These are phyloP conservation scores for Daldinia loculata DNA, from an alignment of 495 filamentous ascomycete species.

Conservation along the genomic window DNA sequence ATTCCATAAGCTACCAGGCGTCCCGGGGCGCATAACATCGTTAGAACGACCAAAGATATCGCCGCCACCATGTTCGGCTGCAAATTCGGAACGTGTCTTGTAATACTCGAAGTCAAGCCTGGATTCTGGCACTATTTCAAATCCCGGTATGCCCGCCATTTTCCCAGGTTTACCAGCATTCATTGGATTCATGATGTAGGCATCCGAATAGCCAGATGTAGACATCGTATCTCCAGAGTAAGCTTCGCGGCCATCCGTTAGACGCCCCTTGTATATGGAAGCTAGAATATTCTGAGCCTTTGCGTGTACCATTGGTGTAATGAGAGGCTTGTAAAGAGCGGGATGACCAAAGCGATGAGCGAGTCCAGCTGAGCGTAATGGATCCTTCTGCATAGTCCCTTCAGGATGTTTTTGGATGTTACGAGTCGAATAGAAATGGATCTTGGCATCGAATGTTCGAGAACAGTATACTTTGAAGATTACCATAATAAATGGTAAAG, in stretches of 20 bases:
- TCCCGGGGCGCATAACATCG: constrained; percentile 73
- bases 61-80: constrained; percentile 83
- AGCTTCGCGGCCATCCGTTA: constrained; percentile 62
- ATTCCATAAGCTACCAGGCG: constrained; percentile 63
- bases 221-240: constrained; percentile 67
- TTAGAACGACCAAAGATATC: constrained; percentile 73
- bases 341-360: constrained; percentile 88
- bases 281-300: constrained; percentile 84
- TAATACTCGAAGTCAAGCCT: constrained; percentile 94
- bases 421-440: constrained; percentile 76
- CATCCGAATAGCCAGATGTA: constrained; percentile 73
- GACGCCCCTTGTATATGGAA: constrained; percentile 80
- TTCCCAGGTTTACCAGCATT: constrained; percentile 77
- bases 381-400: constrained; percentile 54
- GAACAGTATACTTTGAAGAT: constrained; percentile 89
- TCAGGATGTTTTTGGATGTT: constrained; percentile 63
- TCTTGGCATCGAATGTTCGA: constrained; percentile 75
- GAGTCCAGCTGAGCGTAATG: constrained; percentile 71
- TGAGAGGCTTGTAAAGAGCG: constrained; percentile 84
- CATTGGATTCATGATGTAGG: constrained; percentile 81
- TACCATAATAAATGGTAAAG: constrained; percentile 81
- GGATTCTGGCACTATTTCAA: constrained; percentile 88
- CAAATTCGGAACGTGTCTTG: constrained; percentile 89
- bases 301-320: constrained; percentile 95
- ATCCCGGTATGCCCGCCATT: constrained; percentile 62